Evolutionary conservation across 176 grass and related monocot genomes (phyloP), one percentile per base, ranked within the genome.

Genomic region (Olyra latifolia): DNA sequence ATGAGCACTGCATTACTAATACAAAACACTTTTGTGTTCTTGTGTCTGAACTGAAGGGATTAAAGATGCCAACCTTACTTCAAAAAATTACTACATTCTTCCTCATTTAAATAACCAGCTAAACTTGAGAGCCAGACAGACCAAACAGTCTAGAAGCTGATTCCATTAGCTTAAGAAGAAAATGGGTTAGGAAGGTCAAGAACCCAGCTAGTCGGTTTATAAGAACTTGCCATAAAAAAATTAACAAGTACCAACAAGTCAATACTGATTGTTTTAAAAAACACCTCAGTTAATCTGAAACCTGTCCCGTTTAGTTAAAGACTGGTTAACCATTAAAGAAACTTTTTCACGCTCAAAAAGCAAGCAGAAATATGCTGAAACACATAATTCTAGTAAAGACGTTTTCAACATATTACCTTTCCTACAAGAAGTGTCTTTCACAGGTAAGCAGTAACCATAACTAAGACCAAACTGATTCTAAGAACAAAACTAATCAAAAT

Each of bases 171-270:
- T 65, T 20, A 55, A 7, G 57, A 16, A 43, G 62, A 73, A 74
- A 44, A n/a, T 59, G 44, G 23, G 8, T 60, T 79, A 53, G 12
- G 8, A 78, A 70, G 55, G 23, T 72, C 23, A 55, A 85, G 23
- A 68, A 54, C 19, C 23, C 28, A 62, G 27, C 42, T 72, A 41
- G 28, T 67, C 40, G 35, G 66, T 59, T 71, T 69, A 69, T 69
- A 7, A 38, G 19, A 61, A 47, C 41, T 82, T 35, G 43, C 3
- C 8, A 17, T 6, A 59, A 69, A 53, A 23, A 66, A 35, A n/a
- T n/a, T 45, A 30, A 69, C 14, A 35, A 24, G 7, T 23, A 71
- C 8, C 27, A 56, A 56, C 38, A 74, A 20, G 8, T 20, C 23
- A 71, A 66, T 52, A 23, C 28, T 17, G 7, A 28, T 8, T 79